phyloP scores from a whole-genome alignment of 148 eudicot genomes.

The Salicornia ramosissima region DNA sequence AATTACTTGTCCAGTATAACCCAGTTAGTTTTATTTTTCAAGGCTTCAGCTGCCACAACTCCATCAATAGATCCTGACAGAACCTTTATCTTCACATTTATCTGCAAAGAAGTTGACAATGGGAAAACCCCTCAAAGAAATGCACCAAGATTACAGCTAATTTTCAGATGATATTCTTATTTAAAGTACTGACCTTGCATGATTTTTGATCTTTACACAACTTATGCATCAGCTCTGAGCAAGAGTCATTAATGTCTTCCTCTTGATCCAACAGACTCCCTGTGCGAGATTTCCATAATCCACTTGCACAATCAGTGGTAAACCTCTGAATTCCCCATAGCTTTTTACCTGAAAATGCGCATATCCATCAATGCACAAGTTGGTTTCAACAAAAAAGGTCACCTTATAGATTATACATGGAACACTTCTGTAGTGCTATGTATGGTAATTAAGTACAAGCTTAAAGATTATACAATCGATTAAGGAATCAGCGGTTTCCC shows the following conservation, averaged over 20 bases:
- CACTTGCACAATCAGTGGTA: constrained; percentile 50
- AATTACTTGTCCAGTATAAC: constrained; percentile 73
- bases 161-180: neutral
- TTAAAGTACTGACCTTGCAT: constrained; percentile 42
- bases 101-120: constrained; percentile 36
- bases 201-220: constrained; percentile 56
- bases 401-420: neutral
- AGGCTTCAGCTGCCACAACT: constrained; percentile 71
- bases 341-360: constrained; percentile 41
- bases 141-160: neutral
- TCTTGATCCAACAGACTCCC: constrained; percentile 57
- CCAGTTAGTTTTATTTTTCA: constrained; percentile 56
- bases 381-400: constrained; percentile 13
- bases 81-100: constrained; percentile 58
- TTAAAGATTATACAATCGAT: neutral
- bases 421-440: neutral
- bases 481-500: neutral
- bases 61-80: constrained; percentile 47
- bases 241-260: constrained; percentile 54
- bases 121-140: constrained; percentile 7
- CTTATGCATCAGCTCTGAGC: constrained; percentile 59
- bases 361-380: neutral
- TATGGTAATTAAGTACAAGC: neutral
- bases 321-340: constrained; percentile 54
- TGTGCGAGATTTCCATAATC: constrained; percentile 45